phyloP scores from a whole-genome alignment of 177 flowering plant species.

The Vitis hybrid region DNA sequence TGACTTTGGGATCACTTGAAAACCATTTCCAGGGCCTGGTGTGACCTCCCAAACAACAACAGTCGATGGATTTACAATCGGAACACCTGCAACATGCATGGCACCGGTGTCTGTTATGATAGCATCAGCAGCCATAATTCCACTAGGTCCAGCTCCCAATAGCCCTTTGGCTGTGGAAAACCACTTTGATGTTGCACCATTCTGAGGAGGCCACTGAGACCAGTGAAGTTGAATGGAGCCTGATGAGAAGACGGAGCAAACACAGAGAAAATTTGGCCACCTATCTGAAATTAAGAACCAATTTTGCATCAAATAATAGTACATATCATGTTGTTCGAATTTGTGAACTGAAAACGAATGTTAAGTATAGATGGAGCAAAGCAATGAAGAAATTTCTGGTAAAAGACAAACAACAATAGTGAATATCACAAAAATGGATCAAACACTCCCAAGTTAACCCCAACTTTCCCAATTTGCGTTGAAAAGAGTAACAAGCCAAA shows the following conservation, averaged over 20 bases:
- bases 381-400: too few species aligned
- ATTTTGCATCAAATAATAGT: slow-evolving; percentile 7
- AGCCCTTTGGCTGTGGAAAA: slow-evolving; percentile 93
- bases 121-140: slow-evolving; percentile 99
- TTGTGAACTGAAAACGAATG: background rate
- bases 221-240: slow-evolving; percentile 99
- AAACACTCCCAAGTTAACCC: too few species aligned
- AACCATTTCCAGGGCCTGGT: slow-evolving; percentile 89
- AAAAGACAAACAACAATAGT: too few species aligned
- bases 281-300: slow-evolving; percentile 61
- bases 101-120: slow-evolving; percentile 94
- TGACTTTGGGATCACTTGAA: slow-evolving; percentile 74
- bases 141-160: slow-evolving; percentile 99
- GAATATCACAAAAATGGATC: too few species aligned
- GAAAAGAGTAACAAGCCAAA: background rate
- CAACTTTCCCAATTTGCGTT: background rate
- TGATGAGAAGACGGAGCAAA: slow-evolving; percentile 97
- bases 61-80: slow-evolving; percentile 97
- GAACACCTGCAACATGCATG: slow-evolving; percentile 99
- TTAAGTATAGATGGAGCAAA: too few species aligned
- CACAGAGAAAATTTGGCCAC: slow-evolving; percentile 99
- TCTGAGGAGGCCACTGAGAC: slow-evolving; percentile 85
- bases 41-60: slow-evolving; percentile 99
- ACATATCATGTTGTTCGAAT: background rate
- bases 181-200: slow-evolving; percentile 68